These are phyloP conservation scores for Nepenthes gracilis DNA, from an alignment of 148 eudicot genomes.

Conservation along the genomic window DNA sequence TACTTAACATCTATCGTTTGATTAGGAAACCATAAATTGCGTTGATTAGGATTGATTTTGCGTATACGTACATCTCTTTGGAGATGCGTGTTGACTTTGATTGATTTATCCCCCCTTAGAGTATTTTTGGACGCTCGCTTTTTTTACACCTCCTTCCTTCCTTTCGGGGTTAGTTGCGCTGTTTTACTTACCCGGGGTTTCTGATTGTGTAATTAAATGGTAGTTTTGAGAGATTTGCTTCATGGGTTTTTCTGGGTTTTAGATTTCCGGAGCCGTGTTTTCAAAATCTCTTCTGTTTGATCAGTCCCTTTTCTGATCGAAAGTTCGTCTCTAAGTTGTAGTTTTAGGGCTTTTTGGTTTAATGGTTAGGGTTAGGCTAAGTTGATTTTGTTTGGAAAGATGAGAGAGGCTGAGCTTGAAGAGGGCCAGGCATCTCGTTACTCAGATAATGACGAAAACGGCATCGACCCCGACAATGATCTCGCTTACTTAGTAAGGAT, in stretches of 20 bases:
- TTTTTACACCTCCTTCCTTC: too few relatives aligned
- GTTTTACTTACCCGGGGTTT: background rate
- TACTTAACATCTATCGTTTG: too few relatives aligned
- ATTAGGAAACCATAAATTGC: too few relatives aligned
- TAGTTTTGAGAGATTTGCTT: constrained; percentile 37
- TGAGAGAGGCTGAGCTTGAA: constrained; percentile 31
- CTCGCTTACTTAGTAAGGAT: constrained; percentile 39
- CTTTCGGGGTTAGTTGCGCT: too few relatives aligned
- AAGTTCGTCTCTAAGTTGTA: background rate
- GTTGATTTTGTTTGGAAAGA: constrained; percentile 17
- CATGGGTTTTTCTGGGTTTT: constrained; percentile 60
- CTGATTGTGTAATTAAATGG: constrained; percentile 21
- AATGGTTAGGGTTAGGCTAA: constrained; percentile 18
- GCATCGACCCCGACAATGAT: constrained; percentile 35
- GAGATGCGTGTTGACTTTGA: too few relatives aligned
- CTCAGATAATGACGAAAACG: constrained; percentile 22
- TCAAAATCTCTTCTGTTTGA: constrained; percentile 14
- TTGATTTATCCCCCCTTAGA: too few relatives aligned
- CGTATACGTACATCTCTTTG: too few relatives aligned
- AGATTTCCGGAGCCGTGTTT: constrained; percentile 46
- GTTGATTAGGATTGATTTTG: too few relatives aligned
- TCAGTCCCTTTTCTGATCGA: constrained; percentile 14
- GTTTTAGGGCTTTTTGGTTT: constrained; percentile 7
- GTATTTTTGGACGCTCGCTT: too few relatives aligned
- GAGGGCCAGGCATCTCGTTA: constrained; percentile 23